Evolutionary conservation across 2,329 filamentous ascomycete genomes (phyloP).

Genomic region (Aspergillus pseudoglaucus): DNA sequence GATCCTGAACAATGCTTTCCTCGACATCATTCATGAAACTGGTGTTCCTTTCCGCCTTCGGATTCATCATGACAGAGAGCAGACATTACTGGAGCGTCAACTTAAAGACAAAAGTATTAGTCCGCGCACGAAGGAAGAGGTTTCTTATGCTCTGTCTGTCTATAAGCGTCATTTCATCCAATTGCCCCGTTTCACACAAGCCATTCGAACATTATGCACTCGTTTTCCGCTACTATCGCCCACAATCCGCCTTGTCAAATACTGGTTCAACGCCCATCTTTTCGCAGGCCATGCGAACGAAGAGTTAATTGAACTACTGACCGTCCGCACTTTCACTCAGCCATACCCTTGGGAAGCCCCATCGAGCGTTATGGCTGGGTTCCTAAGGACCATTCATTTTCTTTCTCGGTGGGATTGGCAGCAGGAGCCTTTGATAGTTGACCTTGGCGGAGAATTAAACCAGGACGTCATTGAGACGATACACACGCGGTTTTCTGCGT

Average conservation of each 20-base stretch:
- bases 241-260: slow-evolving; percentile 76
- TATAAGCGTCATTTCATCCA: slow-evolving; percentile 68
- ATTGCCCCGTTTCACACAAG: slow-evolving; percentile 72
- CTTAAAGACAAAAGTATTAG: slow-evolving; percentile 67
- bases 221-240: slow-evolving; percentile 72
- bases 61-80: slow-evolving; percentile 83
- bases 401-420: slow-evolving; percentile 91
- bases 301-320: slow-evolving; percentile 79
- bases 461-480: slow-evolving; percentile 56
- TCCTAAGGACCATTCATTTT: slow-evolving; percentile 72
- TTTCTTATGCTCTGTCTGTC: slow-evolving; percentile 60
- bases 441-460: slow-evolving; percentile 60
- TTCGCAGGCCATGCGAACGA: slow-evolving; percentile 68
- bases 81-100: slow-evolving; percentile 69
- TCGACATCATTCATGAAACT: slow-evolving; percentile 70
- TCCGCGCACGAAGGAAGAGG: slow-evolving; percentile 59
- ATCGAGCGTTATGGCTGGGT: slow-evolving; percentile 69
- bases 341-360: slow-evolving; percentile 76
- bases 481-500: slow-evolving; percentile 67
- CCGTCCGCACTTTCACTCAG: slow-evolving; percentile 68
- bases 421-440: slow-evolving; percentile 70
- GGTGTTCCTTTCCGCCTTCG: slow-evolving; percentile 75
- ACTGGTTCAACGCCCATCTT: slow-evolving; percentile 82
- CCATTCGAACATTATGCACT: slow-evolving; percentile 71
- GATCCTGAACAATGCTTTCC: slow-evolving; percentile 69